Conservation (phyloP, 805 yeast species). For the Candida vartiovaarae region DNA sequence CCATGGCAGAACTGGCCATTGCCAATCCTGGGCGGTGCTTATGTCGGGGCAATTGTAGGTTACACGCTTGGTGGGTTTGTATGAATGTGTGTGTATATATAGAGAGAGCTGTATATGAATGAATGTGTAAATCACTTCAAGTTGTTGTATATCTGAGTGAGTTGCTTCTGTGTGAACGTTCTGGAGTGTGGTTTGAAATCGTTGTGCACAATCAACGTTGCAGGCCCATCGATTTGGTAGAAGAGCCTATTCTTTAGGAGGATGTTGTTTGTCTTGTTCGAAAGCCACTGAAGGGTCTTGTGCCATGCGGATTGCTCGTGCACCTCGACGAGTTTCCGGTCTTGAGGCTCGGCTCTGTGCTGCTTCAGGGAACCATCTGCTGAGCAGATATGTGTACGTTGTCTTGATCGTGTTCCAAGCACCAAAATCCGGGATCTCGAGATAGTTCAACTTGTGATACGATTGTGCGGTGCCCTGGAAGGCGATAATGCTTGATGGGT, state of each 20-base stretch:
- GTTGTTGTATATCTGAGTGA: constrained; percentile 9
- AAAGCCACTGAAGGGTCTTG: constrained; percentile 9
- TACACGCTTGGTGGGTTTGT: constrained; percentile 32
- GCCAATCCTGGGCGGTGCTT: constrained; percentile 74
- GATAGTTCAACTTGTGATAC: constrained; percentile 4
- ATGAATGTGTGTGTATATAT: constrained; percentile 7
- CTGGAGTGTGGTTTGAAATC: constrained; percentile 1
- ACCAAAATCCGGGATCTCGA: constrained; percentile 10
- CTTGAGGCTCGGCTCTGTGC: not conserved
- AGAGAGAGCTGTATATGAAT: too few species aligned
- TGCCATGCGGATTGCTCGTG: constrained; percentile 3
- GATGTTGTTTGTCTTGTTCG: constrained; percentile 8
- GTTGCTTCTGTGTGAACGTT: constrained; percentile 10
- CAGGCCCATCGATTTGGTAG: constrained; percentile 26
- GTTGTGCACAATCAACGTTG: constrained; percentile 23
- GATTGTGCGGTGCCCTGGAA: constrained; percentile 7
- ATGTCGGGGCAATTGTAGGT: constrained; percentile 66
- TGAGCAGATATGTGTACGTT: constrained; percentile 1
- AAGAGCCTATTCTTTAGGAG: constrained; percentile 17
- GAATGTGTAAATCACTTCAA: constrained; percentile 1
- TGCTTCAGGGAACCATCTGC: not conserved
- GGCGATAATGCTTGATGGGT: constrained; percentile 13
- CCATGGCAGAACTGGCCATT: constrained; percentile 97
- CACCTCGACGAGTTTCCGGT: not conserved
- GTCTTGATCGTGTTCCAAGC: constrained; percentile 7